A percentile compares a stretch with the other conserved stretches of the same genome.
phyloP scores from a whole-genome alignment of 495 filamentous ascomycete genomes.

The Tuber borchii region DNA sequence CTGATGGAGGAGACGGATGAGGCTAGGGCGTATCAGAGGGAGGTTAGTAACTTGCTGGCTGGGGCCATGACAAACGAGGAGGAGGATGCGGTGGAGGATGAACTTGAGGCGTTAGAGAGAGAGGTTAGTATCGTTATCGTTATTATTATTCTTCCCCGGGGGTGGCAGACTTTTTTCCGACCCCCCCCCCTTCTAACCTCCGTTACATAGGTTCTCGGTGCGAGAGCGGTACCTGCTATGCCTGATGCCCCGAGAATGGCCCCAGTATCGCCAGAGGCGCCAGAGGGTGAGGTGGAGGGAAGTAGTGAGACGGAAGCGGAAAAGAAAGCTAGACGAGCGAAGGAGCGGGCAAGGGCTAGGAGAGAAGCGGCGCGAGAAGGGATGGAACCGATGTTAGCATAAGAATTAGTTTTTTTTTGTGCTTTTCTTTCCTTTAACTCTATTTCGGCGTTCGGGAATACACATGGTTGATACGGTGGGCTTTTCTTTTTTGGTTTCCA shows the following conservation, averaged over 20 bases:
- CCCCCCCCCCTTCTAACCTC: background rate
- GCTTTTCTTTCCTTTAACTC: background rate
- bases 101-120: slow-evolving; percentile 70
- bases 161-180: background rate
- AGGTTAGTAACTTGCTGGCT: slow-evolving; percentile 82
- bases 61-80: slow-evolving; percentile 82
- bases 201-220: slow-evolving; percentile 21
- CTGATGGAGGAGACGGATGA: slow-evolving; percentile 44
- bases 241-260: slow-evolving; percentile 55
- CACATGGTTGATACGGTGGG: slow-evolving; percentile 15
- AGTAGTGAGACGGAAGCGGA: slow-evolving; percentile 42
- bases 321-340: slow-evolving; percentile 42
- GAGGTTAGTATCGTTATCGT: slow-evolving; percentile 49
- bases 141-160: background rate
- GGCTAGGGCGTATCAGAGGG: slow-evolving; percentile 28
- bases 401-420: slow-evolving; percentile 15
- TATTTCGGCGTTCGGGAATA: slow-evolving; percentile 20
- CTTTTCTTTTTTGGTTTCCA: slow-evolving; percentile 1
- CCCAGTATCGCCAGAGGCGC: slow-evolving; percentile 41
- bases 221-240: slow-evolving; percentile 41
- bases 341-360: slow-evolving; percentile 46
- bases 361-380: slow-evolving; percentile 43
- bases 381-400: slow-evolving; percentile 48
- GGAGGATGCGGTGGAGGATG: slow-evolving; percentile 96
- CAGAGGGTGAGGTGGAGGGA: slow-evolving; percentile 27